Base-by-base conservation (phyloP, 2,329 filamentous ascomycete species). In the Acarospora socialis region DNA sequence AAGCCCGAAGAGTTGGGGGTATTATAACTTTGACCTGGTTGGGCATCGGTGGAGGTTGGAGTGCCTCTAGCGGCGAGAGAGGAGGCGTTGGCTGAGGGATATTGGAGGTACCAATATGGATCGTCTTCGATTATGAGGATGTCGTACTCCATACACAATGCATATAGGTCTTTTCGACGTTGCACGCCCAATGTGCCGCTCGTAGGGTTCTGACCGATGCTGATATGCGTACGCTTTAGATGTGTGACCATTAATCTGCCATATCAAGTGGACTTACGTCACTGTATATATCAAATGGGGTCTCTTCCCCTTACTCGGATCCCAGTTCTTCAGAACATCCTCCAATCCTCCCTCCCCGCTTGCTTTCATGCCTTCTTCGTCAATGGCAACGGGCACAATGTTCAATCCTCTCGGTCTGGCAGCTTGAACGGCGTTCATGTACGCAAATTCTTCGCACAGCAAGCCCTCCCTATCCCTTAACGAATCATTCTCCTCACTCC, bases 61-160 rank as follows among this genome's bases (percentile, higher is more conserved):
- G 43, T 33, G 12, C 48, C 47, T 8, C 50, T 47, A 25, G 48
- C 43, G 21, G 46, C 43, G 4, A 49, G 42, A 14, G 55, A 47
- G 32, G 60, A 50, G 6, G 59, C 43, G 20, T 61, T 68, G 0
- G 80, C 76, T 1, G 80, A 80, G 0, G 83, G 82, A 54, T 73
- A 94, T 52, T 94, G 87, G 6, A 95, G 65, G 53, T 90, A 87
- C 81, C 83, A 94, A 60, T 94, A 94, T 4, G 87, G 87, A 40
- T 94, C 86, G 46, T 95, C 87, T 55, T 95, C 87, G 39, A 92
- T 60, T 42, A 94, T 93, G 47, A 94, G 70, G 40, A 94, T 70
- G 53, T 94, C 84, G 57, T 82, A 92, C 50, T 77, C 70, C 51
- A 74, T 74, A 56, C 81, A 90, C 9, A 94, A 52, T 12, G 67